Evolutionary conservation across 2,329 filamentous ascomycete genomes (phyloP).

Genomic region (Ceratocystis lukuohia): DNA sequence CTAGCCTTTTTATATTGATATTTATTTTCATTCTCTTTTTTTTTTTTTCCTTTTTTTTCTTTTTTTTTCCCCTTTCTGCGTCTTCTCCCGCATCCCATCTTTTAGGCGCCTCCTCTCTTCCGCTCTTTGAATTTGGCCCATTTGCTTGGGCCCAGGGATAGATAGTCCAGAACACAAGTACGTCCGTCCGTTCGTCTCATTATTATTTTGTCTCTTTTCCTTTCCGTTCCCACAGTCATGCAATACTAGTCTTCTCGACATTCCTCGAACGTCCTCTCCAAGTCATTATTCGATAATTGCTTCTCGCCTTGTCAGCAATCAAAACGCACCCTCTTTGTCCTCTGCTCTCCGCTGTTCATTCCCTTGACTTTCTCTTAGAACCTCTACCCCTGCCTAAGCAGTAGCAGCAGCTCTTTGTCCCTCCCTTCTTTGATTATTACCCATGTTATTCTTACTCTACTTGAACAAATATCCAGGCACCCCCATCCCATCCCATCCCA

Average conservation of each 20-base stretch:
- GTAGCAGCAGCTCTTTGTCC: no score
- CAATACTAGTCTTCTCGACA: no score
- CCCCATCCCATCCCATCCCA: background rate
- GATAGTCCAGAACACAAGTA: background rate
- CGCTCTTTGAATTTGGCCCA: background rate
- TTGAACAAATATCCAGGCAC: background rate
- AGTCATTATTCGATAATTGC: no score
- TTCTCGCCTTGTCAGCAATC: no score
- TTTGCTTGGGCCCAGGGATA: background rate
- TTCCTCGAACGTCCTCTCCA: background rate
- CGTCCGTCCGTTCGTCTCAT: background rate
- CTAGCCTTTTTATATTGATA: background rate
- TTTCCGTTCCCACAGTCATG: background rate
- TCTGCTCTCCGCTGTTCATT: background rate
- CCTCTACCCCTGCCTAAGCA: constrained; percentile 21
- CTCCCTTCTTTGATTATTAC: background rate
- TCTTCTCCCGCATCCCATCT: background rate
- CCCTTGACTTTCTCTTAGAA: constrained; percentile 20
- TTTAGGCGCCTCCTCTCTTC: background rate
- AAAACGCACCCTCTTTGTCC: background rate
- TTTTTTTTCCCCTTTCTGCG: background rate
- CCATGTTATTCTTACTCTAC: background rate
- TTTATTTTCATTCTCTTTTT: background rate
- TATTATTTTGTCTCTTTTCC: background rate
- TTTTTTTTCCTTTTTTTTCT: background rate